Evolutionary conservation across 768 basidiomycete species (phyloP).

Genomic region (Termitomyces sp.): DNA sequence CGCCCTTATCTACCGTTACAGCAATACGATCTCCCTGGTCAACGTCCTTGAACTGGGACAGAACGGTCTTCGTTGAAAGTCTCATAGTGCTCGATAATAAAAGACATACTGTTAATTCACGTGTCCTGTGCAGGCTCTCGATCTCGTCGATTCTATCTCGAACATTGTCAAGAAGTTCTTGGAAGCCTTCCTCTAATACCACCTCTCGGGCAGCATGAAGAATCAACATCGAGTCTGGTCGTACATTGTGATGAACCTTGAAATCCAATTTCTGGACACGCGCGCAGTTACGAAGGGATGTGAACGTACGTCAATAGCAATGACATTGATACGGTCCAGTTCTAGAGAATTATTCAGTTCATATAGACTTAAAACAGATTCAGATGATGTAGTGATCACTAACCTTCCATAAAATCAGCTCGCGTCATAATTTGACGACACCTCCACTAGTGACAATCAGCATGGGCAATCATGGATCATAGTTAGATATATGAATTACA

Average conservation of each 20-base stretch:
- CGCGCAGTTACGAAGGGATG: not conserved
- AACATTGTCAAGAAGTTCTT: constrained; percentile 69
- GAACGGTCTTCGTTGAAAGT: constrained; percentile 10
- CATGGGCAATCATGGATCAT: not conserved
- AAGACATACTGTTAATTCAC: constrained; percentile 60
- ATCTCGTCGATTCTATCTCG: constrained; percentile 80
- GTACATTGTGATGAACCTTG: constrained; percentile 68
- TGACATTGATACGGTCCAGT: constrained; percentile 65
- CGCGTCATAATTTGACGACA: constrained; percentile 82
- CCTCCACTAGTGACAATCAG: constrained; percentile 37
- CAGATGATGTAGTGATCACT: constrained; percentile 11
- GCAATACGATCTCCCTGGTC: constrained; percentile 42
- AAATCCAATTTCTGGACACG: not conserved
- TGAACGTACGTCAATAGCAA: constrained; percentile 66
- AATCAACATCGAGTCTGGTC: constrained; percentile 75
- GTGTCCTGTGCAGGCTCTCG: constrained; percentile 75
- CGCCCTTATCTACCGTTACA: constrained; percentile 55
- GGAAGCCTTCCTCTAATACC: constrained; percentile 70
- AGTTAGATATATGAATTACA: constrained; percentile 25
- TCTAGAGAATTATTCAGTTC: constrained; percentile 26
- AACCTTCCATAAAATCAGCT: constrained; percentile 76
- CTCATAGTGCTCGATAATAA: not conserved
- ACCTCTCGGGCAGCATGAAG: constrained; percentile 69
- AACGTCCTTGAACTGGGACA: constrained; percentile 41
- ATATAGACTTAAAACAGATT: not conserved